Evolutionary conservation across 2,329 filamentous ascomycete species (phyloP).

Genomic region (Aspergillus pseudonomiae): DNA sequence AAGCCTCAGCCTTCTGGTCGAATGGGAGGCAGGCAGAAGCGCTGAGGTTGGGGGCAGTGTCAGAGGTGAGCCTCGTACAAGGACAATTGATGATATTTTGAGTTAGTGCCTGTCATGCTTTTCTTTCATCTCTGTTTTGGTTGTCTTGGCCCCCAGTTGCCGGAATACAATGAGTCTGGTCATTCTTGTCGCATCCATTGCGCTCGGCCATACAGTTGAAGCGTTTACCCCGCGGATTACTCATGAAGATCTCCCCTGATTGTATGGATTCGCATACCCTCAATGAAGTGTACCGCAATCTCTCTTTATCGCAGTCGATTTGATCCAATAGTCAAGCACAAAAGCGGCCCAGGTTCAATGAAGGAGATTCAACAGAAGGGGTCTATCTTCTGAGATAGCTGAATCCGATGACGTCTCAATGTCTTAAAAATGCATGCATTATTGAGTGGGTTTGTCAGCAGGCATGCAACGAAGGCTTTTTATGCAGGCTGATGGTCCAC

Average conservation of each 20-base stretch:
- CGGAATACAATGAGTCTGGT: not conserved
- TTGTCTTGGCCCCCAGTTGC: not conserved
- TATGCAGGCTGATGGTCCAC: not conserved
- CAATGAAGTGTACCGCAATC: not conserved
- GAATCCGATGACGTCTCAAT: constrained; percentile 9
- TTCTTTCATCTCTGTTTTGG: not conserved
- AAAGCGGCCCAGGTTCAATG: not conserved
- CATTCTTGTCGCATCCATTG: not conserved
- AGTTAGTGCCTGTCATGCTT: not conserved
- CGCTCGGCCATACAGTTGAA: not conserved
- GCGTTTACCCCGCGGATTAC: not conserved
- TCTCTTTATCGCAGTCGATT: not conserved
- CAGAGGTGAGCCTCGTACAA: not conserved
- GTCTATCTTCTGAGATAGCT: not conserved
- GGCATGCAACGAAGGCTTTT: not conserved
- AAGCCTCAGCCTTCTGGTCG: constrained; percentile 1
- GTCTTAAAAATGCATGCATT: constrained; percentile 6
- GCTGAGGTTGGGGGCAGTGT: constrained; percentile 1
- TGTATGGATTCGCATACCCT: not conserved
- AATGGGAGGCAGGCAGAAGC: constrained; percentile 7
- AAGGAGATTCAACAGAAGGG: not conserved
- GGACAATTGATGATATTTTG: not conserved
- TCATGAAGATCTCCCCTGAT: constrained; percentile 1
- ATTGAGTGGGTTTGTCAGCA: constrained; percentile 6
- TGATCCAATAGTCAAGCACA: not conserved